These are phyloP conservation scores for Dichotomocladium elegans DNA, from an alignment of 371 early-diverging fungal species.

Conservation along the genomic window DNA sequence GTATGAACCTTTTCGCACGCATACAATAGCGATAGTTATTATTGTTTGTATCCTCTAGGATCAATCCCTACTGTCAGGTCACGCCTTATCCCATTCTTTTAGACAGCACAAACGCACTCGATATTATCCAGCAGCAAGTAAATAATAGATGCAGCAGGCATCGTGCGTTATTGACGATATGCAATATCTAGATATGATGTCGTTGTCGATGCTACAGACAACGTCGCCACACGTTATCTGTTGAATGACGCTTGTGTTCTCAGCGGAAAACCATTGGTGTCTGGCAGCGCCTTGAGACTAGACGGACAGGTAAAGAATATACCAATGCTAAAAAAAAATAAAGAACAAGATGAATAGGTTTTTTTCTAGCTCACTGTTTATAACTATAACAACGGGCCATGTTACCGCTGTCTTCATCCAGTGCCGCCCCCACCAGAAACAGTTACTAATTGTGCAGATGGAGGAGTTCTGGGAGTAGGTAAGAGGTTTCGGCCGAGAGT, in stretches of 20 bases:
- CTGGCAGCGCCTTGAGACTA: slow-evolving; percentile 91
- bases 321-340: neutral
- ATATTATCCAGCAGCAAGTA: slow-evolving; percentile 46
- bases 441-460: slow-evolving; percentile 90
- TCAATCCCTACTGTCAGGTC: slow-evolving; percentile 57
- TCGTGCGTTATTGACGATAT: no score
- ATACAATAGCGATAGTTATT: neutral
- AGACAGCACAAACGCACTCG: slow-evolving; percentile 65
- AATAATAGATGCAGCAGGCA: no score
- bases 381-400: slow-evolving; percentile 85
- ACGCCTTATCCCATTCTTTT: slow-evolving; percentile 53
- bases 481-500: slow-evolving; percentile 9
- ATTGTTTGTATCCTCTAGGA: slow-evolving; percentile 12
- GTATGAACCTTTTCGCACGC: neutral
- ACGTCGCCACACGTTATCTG: slow-evolving; percentile 95
- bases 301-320: slow-evolving; percentile 80
- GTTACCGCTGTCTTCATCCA: slow-evolving; percentile 98
- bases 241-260: slow-evolving; percentile 94
- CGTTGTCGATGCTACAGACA: slow-evolving; percentile 97
- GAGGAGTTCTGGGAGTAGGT: slow-evolving; percentile 97
- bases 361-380: slow-evolving; percentile 72
- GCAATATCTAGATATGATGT: slow-evolving; percentile 73
- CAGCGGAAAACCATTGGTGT: slow-evolving; percentile 83
- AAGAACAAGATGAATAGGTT: no score
- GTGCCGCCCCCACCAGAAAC: slow-evolving; percentile 84